Evolutionary conservation across 306 rosid species (phyloP), one percentile per base, ranked within the genome.

Genomic region (Casuarina glauca): DNA sequence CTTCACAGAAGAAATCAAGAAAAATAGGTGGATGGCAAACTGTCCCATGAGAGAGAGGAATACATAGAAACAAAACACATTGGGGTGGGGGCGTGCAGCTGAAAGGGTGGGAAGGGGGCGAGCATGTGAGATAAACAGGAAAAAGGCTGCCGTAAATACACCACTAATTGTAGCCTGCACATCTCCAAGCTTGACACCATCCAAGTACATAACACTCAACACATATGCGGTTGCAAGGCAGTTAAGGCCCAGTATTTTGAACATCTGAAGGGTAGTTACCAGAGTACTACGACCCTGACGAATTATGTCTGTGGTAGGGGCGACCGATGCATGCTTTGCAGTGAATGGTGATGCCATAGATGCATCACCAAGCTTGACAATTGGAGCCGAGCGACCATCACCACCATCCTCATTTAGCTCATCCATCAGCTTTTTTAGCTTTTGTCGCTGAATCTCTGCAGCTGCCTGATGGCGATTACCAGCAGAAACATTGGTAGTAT

Each of bases 261-360:
- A 96, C 99, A 96, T 96, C 87, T 96, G 99, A 63, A 96, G 97
- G 71, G 99, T 96, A 58, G 99, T 96, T 76, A 95, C 99, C 3
- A 96, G 87, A 69, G 99, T 96, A 85, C 99, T 96, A 26, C 99
- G 91, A 74, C 99, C 99, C 75, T 96, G 99, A 77, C 99, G 99
- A 83, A 96, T 96, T 73, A 96, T 93, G 86, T 96, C 98, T 12
- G 88, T 87, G 61, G 97, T 93, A 26, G 99, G 99, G 78, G 91
- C 84, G 70, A 96, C 97, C 20, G 99, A 96, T 16, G 99, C 99
- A 85, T 96, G 97, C 83, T 96, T 96, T 32, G 99, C 99, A 0
- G 99, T 96, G 88, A 96, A 96, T 4, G 99, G 99, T 39, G 99
- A 96, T 72, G 99, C 99, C 99, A 96, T 96, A 72, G 99, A 96